These are phyloP conservation scores for Sarocladiaceae sp. DNA, from an alignment of 2,329 filamentous ascomycete species.

Conservation along the genomic window DNA sequence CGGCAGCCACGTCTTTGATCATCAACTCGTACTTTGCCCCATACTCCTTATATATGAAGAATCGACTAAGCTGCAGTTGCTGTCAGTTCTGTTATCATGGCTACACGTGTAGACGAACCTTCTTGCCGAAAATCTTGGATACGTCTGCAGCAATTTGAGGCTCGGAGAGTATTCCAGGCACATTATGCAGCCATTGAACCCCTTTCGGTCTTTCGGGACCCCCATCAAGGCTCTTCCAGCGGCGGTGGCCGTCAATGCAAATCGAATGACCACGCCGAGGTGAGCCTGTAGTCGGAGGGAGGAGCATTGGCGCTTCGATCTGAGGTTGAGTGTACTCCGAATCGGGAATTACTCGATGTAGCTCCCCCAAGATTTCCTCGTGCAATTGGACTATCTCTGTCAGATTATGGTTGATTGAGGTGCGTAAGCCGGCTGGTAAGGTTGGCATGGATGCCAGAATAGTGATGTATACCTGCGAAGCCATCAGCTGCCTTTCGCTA, in stretches of 20 bases:
- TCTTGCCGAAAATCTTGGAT: slow-evolving; percentile 56
- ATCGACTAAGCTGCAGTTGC: slow-evolving; percentile 63
- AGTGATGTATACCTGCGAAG: slow-evolving; percentile 63
- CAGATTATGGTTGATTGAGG: slow-evolving; percentile 74
- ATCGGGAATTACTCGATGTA: slow-evolving; percentile 67
- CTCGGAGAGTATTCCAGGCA: slow-evolving; percentile 51
- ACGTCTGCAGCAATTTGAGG: slow-evolving; percentile 57
- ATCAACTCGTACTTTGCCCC: slow-evolving; percentile 85
- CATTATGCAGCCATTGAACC: slow-evolving; percentile 37
- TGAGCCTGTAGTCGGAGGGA: background rate
- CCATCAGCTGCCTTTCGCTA: slow-evolving; percentile 15
- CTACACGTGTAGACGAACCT: slow-evolving; percentile 33
- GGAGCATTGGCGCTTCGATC: background rate
- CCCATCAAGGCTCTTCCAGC: slow-evolving; percentile 45
- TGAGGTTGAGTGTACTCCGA: slow-evolving; percentile 54
- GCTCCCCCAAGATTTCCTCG: slow-evolving; percentile 70
- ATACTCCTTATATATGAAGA: slow-evolving; percentile 89
- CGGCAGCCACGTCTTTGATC: slow-evolving; percentile 68
- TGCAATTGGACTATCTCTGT: slow-evolving; percentile 79
- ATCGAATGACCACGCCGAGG: background rate
- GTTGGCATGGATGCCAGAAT: slow-evolving; percentile 68
- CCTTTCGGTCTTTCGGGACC: slow-evolving; percentile 37
- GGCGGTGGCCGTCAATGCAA: slow-evolving; percentile 30
- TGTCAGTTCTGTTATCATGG: slow-evolving; percentile 4
- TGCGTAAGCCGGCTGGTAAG: slow-evolving; percentile 58